phyloP scores from a whole-genome alignment of 805 yeast species.

The Wickerhamomyces bovis region DNA sequence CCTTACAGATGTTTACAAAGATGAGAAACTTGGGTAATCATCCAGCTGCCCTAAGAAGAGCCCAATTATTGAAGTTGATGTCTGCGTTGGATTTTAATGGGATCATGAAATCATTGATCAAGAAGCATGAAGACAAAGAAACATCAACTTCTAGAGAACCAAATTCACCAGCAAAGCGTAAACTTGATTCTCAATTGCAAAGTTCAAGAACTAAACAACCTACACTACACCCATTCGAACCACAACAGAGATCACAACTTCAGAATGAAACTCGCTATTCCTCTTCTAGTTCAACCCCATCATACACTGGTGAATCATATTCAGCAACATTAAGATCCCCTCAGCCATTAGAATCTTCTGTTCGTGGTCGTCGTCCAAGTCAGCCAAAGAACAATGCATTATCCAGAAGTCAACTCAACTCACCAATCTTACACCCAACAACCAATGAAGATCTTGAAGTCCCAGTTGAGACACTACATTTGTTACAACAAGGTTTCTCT shows the following conservation, averaged over 20 bases:
- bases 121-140: constrained; percentile 45
- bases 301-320: neutral
- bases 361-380: constrained; percentile 5
- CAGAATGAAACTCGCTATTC: neutral
- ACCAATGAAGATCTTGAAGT: constrained; percentile 14
- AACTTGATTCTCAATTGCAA: neutral
- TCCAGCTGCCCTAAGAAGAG: constrained; percentile 72
- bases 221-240: neutral
- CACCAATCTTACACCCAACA: constrained; percentile 18
- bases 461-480: constrained; percentile 26
- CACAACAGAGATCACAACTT: neutral
- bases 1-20: constrained; percentile 59
- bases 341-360: constrained; percentile 12
- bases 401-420: constrained; percentile 1
- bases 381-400: neutral
- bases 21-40: constrained; percentile 76
- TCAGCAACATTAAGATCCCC: neutral
- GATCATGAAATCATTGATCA: constrained; percentile 49
- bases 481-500: constrained; percentile 23
- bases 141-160: neutral
- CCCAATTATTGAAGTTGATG: constrained; percentile 61
- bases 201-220: neutral
- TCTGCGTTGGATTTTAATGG: constrained; percentile 64
- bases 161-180: neutral
- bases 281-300: neutral